Conservation (phyloP, 1,284 basidiomycete species). For the Ustilago trichophora region DNA sequence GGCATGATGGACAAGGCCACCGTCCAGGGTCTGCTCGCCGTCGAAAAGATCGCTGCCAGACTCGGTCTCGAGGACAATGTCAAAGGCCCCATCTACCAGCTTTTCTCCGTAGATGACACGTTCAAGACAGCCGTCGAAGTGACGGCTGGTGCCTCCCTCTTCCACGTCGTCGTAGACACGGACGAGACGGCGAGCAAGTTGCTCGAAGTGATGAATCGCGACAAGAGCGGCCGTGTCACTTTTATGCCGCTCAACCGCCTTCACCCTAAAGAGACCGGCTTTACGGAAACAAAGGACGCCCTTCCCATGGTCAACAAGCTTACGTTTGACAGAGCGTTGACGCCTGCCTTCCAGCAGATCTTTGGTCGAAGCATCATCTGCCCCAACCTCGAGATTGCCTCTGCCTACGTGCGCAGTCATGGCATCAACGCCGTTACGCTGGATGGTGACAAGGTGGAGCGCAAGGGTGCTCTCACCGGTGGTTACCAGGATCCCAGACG, state of each 20-base stretch:
- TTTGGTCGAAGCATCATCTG: slow-evolving; percentile 98
- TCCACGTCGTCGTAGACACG: slow-evolving; percentile 96
- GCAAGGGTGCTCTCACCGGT: slow-evolving; percentile 93
- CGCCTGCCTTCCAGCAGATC: slow-evolving; percentile 94
- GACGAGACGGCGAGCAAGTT: slow-evolving; percentile 89
- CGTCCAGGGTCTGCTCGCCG: slow-evolving; percentile 82
- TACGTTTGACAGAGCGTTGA: slow-evolving; percentile 76
- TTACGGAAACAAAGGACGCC: slow-evolving; percentile 80
- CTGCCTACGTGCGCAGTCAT: slow-evolving; percentile 92
- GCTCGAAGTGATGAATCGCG: slow-evolving; percentile 89
- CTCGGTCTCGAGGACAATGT: slow-evolving; percentile 76
- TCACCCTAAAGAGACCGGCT: slow-evolving; percentile 74
- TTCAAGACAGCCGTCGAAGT: slow-evolving; percentile 94
- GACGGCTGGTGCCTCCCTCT: slow-evolving; percentile 92
- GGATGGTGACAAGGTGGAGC: slow-evolving; percentile 96
- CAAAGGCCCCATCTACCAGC: slow-evolving; percentile 90
- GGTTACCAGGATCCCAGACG: slow-evolving; percentile 92
- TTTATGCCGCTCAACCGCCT: slow-evolving; percentile 99
- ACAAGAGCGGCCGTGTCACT: slow-evolving; percentile 91
- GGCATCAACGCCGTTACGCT: slow-evolving; percentile 95
- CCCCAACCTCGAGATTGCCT: slow-evolving; percentile 87
- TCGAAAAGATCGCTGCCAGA: slow-evolving; percentile 81
- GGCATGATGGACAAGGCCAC: slow-evolving; percentile 93
- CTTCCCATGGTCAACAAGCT: slow-evolving; percentile 82
- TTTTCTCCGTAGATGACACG: slow-evolving; percentile 90